phyloP scores from a whole-genome alignment of 2,329 filamentous ascomycete genomes.

The Dryadomyces sulphureus region DNA sequence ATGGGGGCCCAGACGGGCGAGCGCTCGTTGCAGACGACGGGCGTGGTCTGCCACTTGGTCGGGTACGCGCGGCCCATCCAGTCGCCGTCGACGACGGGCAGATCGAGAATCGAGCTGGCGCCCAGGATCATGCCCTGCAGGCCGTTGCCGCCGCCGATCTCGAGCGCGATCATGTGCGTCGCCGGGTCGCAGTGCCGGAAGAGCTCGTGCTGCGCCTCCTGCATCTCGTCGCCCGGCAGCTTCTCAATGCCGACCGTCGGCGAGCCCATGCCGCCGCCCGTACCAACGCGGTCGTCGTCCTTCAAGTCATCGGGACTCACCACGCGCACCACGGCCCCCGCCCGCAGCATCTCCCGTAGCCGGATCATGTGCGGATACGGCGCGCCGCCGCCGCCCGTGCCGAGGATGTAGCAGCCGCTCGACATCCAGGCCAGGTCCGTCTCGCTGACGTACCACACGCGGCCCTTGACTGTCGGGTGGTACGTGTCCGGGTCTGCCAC shows the following conservation, averaged over 20 bases:
- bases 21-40: constrained; percentile 24
- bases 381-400: constrained; percentile 29
- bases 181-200: constrained; percentile 26
- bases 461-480: constrained; percentile 18
- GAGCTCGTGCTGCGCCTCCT: constrained; percentile 24
- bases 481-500: constrained; percentile 17
- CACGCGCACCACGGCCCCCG: constrained; percentile 21
- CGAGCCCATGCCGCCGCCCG: constrained; percentile 27
- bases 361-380: constrained; percentile 20
- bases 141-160: constrained; percentile 40
- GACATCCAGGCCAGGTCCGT: constrained; percentile 28
- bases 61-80: constrained; percentile 21
- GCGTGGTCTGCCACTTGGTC: constrained; percentile 17
- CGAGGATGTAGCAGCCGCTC: constrained; percentile 30
- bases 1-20: constrained; percentile 28
- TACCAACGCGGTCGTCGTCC: constrained; percentile 25
- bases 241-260: constrained; percentile 26
- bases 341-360: constrained; percentile 19
- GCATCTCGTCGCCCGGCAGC: constrained; percentile 37
- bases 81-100: constrained; percentile 21
- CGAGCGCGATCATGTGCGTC: constrained; percentile 17
- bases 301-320: constrained; percentile 25
- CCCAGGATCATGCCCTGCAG: constrained; percentile 23
- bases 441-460: constrained; percentile 27
- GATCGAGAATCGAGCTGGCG: constrained; percentile 20